Evolutionary conservation across 257 asterid species (phyloP).

Genomic region (Solanum commersonii): DNA sequence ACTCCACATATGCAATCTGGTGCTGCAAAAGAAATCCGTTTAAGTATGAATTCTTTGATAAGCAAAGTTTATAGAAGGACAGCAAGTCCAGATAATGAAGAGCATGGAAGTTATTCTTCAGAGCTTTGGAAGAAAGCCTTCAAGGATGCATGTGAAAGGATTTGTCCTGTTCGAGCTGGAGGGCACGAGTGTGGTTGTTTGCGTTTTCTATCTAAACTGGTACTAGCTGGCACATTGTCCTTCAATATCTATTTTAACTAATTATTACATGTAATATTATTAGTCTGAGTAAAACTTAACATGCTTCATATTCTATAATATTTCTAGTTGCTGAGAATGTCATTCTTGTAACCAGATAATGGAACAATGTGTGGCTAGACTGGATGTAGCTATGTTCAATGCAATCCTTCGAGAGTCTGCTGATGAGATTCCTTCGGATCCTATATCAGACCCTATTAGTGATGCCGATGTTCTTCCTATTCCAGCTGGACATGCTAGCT

Average conservation of each 20-base stretch:
- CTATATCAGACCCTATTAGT: slow-evolving; percentile 78
- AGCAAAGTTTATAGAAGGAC: slow-evolving; percentile 27
- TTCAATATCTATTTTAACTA: background rate
- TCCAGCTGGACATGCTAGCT: slow-evolving; percentile 70
- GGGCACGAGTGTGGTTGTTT: slow-evolving; percentile 83
- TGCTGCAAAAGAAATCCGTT: slow-evolving; percentile 35
- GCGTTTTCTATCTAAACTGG: slow-evolving; percentile 67
- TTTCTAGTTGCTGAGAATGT: background rate
- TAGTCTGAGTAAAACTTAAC: background rate
- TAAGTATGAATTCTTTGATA: slow-evolving; percentile 19
- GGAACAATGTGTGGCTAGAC: slow-evolving; percentile 68
- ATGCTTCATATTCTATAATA: background rate
- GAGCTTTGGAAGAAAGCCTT: slow-evolving; percentile 85
- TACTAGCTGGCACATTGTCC: slow-evolving; percentile 11
- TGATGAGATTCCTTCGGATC: slow-evolving; percentile 83
- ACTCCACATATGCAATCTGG: slow-evolving; percentile 81
- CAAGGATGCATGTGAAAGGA: slow-evolving; percentile 72
- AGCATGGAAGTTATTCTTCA: slow-evolving; percentile 42
- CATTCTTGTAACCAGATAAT: slow-evolving; percentile 39
- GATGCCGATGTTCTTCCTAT: slow-evolving; percentile 74
- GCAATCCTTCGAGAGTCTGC: slow-evolving; percentile 72
- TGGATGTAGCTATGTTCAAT: slow-evolving; percentile 86
- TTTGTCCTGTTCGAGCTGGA: slow-evolving; percentile 84
- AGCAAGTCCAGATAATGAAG: slow-evolving; percentile 33
- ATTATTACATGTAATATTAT: background rate